A percentile compares a stretch with the other conserved stretches of the same genome.
phyloP scores from a whole-genome alignment of 257 asterid genomes.

The Thymus quinquecostatus region DNA sequence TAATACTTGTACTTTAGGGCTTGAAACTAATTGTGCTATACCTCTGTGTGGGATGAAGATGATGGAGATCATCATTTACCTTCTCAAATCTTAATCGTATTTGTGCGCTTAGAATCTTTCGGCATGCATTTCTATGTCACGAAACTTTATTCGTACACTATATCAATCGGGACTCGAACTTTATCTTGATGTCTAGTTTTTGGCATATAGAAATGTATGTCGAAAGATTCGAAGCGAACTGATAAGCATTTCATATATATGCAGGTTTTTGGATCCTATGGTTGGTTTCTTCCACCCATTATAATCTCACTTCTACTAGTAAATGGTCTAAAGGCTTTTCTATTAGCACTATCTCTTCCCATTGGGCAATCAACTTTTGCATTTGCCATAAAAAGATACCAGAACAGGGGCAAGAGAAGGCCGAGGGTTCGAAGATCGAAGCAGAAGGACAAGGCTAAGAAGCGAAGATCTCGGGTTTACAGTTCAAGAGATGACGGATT shows the following conservation, averaged over 20 bases:
- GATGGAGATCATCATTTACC: no score
- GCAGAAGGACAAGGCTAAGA: conserved; percentile 35
- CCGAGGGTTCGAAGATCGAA: conserved; percentile 19
- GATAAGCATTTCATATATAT: not conserved
- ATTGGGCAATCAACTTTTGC: conserved; percentile 69
- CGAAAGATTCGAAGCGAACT: no score
- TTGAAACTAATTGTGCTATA: not conserved
- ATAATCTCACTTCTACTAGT: conserved; percentile 51
- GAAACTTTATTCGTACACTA: no score
- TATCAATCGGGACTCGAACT: no score
- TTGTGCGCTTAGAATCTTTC: no score
- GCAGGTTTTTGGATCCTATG: conserved; percentile 79
- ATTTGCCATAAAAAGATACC: conserved; percentile 56
- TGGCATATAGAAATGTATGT: no score
- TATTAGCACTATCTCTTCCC: conserved; percentile 68
- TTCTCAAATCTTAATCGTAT: no score
- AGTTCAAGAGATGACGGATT: conserved; percentile 39
- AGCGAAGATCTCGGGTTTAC: conserved; percentile 38
- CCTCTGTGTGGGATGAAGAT: not conserved
- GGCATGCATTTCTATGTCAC: no score
- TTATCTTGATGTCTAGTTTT: no score
- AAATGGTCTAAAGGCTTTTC: conserved; percentile 82
- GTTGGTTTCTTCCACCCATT: conserved; percentile 68
- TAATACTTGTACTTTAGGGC: no score
- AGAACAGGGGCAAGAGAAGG: conserved; percentile 34